These are phyloP conservation scores for Wallacemonas collosoma DNA, from an alignment of 208 protist species.

Conservation along the genomic window DNA sequence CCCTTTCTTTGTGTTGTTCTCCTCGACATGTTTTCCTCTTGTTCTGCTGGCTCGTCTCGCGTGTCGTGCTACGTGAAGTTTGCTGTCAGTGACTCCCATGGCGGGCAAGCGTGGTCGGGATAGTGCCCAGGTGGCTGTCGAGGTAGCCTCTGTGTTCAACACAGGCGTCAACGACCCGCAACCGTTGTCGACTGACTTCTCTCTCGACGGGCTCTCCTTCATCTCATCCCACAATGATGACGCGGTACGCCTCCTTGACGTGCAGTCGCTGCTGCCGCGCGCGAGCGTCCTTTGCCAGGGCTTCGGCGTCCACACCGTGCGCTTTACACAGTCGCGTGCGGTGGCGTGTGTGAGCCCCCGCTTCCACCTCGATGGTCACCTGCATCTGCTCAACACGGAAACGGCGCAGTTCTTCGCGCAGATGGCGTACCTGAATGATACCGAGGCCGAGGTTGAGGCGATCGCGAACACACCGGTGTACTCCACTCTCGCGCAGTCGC, in stretches of 20 bases:
- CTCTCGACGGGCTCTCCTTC: constrained; percentile 64
- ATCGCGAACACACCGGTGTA: constrained; percentile 67
- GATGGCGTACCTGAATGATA: constrained; percentile 73
- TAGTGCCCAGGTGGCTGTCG: constrained; percentile 27
- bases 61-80: background rate
- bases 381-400: constrained; percentile 78
- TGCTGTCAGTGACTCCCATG: constrained; percentile 12
- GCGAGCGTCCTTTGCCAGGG: constrained; percentile 56
- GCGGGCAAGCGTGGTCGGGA: constrained; percentile 14
- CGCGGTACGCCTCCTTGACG: constrained; percentile 70
- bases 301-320: constrained; percentile 64
- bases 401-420: constrained; percentile 65
- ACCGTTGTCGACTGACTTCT: constrained; percentile 75
- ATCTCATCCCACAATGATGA: constrained; percentile 79
- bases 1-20: no score
- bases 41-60: no score
- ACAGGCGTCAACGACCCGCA: constrained; percentile 72
- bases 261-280: constrained; percentile 42
- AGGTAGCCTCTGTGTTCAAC: constrained; percentile 78
- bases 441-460: constrained; percentile 33
- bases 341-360: constrained; percentile 73
- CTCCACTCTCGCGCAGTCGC: constrained; percentile 64
- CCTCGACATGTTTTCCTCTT: no score
- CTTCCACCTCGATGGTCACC: constrained; percentile 69
- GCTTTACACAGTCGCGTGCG: constrained; percentile 69